Percentiles rank a stretch among this genome's conserved stretches.
phyloP scores from a whole-genome alignment of 2,329 filamentous ascomycete genomes.

The Epichloe aotearoae region DNA sequence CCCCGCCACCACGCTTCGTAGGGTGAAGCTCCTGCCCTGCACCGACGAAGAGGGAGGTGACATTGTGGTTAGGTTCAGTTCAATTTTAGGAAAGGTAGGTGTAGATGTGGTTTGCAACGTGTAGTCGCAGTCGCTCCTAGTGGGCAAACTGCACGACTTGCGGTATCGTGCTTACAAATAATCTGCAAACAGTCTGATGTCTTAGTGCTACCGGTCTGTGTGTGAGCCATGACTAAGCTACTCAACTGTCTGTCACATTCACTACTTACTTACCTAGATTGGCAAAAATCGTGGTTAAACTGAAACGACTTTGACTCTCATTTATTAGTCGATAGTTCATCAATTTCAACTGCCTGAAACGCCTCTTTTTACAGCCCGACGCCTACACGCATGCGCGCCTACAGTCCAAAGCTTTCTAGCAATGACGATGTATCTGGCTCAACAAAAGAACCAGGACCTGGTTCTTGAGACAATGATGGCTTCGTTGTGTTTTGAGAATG shows the following conservation, averaged over 20 bases:
- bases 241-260: too few relatives aligned
- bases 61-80: neutral
- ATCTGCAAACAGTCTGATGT: neutral
- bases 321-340: too few relatives aligned
- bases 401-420: slow-evolving; percentile 90
- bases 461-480: slow-evolving; percentile 29
- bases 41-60: slow-evolving; percentile 8
- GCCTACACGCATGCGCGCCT: neutral
- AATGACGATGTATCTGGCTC: slow-evolving; percentile 86
- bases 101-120: neutral
- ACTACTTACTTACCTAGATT: too few relatives aligned
- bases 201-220: neutral
- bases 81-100: too few relatives aligned
- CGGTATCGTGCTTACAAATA: neutral
- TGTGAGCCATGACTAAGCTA: neutral
- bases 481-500: slow-evolving; percentile 6
- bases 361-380: too few relatives aligned
- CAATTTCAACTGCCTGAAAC: too few relatives aligned
- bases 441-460: slow-evolving; percentile 72
- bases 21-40: slow-evolving; percentile 61
- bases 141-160: neutral
- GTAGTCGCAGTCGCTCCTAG: neutral
- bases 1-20: slow-evolving; percentile 67
- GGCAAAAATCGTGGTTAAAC: too few relatives aligned
- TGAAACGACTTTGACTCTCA: too few relatives aligned